These are phyloP conservation scores for Fusarium sp. DNA, from an alignment of 2,329 filamentous ascomycete genomes.

Conservation along the genomic window DNA sequence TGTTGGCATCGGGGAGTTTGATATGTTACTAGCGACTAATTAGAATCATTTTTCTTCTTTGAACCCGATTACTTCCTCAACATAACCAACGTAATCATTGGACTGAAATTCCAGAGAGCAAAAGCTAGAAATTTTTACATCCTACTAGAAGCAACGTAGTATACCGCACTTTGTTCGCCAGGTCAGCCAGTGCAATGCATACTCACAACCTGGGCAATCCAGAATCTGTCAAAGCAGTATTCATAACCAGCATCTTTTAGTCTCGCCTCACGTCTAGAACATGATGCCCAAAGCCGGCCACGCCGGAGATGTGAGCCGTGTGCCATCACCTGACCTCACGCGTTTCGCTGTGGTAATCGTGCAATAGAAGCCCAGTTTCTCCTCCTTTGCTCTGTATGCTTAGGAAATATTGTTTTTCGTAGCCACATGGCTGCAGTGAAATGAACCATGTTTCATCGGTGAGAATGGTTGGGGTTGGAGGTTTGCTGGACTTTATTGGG, in stretches of 20 bases:
- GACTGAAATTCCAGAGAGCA: not conserved
- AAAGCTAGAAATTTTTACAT: not conserved
- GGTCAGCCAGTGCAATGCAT: not conserved
- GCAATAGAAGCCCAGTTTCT: not conserved
- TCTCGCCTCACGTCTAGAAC: not conserved
- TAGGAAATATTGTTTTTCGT: too few relatives aligned
- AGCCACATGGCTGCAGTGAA: not conserved
- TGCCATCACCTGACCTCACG: slow-evolving; percentile 24
- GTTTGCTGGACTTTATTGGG: not conserved
- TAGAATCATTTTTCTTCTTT: not conserved
- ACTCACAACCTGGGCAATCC: not conserved
- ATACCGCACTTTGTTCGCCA: not conserved
- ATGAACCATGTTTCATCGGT: not conserved
- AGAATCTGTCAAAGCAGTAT: not conserved
- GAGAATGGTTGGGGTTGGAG: not conserved
- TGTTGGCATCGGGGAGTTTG: not conserved
- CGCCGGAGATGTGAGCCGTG: not conserved
- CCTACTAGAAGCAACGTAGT: not conserved
- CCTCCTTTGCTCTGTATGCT: not conserved
- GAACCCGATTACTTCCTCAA: not conserved
- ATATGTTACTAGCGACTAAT: not conserved
- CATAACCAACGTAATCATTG: not conserved
- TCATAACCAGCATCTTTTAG: not conserved
- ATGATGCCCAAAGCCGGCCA: not conserved
- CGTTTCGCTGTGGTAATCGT: slow-evolving; percentile 10